These are phyloP conservation scores for Alisma plantagoaquatica DNA, from an alignment of 106 monocot species.

Conservation along the genomic window DNA sequence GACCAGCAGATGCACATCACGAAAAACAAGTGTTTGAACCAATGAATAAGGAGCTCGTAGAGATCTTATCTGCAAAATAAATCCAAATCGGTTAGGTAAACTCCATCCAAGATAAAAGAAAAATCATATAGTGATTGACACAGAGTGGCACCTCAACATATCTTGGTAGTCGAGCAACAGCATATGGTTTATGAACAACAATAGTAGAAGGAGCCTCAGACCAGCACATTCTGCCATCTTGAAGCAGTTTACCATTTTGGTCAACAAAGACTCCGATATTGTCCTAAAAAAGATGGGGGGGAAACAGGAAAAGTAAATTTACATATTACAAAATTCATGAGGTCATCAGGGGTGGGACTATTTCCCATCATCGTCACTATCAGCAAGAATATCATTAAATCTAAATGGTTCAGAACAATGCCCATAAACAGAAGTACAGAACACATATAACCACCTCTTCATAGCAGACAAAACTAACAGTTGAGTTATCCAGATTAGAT, in stretches of 20 bases:
- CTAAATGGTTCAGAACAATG: no score
- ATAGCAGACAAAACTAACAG: no score
- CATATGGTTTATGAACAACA: constrained; percentile 77
- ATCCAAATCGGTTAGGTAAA: neutral
- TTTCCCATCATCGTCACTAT: no score
- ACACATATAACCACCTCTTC: no score
- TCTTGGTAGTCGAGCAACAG: constrained; percentile 63
- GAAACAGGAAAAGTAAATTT: neutral
- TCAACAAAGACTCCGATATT: constrained; percentile 98
- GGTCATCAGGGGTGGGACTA: no score
- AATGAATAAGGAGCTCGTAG: constrained; percentile 78
- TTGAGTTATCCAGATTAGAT: no score
- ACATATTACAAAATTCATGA: no score
- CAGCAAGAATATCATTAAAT: no score
- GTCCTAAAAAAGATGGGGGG: constrained; percentile 38
- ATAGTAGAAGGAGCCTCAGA: constrained; percentile 76
- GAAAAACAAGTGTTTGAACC: constrained; percentile 78
- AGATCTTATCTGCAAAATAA: constrained; percentile 61
- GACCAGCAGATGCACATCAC: constrained; percentile 75
- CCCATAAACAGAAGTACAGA: no score
- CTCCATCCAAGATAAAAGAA: neutral
- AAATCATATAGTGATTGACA: neutral
- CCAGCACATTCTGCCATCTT: constrained; percentile 96
- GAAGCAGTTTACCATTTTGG: constrained; percentile 96
- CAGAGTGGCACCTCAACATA: constrained; percentile 48